Base-by-base conservation (phyloP, 1,139 yeast species). In the Sugiyamaella neomexicana region DNA sequence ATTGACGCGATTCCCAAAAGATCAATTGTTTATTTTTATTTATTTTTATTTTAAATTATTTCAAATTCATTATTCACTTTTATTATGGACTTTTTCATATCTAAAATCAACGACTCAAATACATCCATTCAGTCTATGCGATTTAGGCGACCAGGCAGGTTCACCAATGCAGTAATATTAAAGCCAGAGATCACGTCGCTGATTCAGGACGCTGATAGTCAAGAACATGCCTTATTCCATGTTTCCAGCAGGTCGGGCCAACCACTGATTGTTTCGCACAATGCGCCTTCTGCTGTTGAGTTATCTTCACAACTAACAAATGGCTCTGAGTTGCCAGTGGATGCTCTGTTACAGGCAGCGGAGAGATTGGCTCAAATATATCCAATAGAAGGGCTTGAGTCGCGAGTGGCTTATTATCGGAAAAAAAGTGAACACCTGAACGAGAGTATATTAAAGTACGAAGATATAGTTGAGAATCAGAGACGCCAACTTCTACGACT, bases 111-210 rank as follows among this genome's bases (percentile, higher is more conserved):
- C 6, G 67, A 65, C 36, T 52, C 63, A 29, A 64, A 72, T 0
- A 62, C 65, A 55, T 73, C 70, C 6, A 68, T 65, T 39, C 65
- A 63, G 42, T 66, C 74, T 1, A 72, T 76, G 8, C 68, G 77
- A 53, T 82, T 82, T 63, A 66, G 75, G 1, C 73, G 77, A 0
- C 79, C 86, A 0, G 87, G 88, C 1, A 76, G 81, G 36, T 85
- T 85, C 68, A 81, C 89, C 39, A 84, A 84, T 63, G 83, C 90
- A 5, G 72, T 84, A 17, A 75, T 81, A 9, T 70, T 75, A 34
- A 72, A 77, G 36, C 85, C 85, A 1, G 78, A 79, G 38, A 82
- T 84, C 55, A 82, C 85, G 5, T 70, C 76, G n/a, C 70, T 85
- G 39, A 72, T 85, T 32, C 76, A 84, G 59, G 89, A 84, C 66